These are phyloP conservation scores for Alnus glutinosa DNA, from an alignment of 306 rosid genomes.

Conservation along the genomic window DNA sequence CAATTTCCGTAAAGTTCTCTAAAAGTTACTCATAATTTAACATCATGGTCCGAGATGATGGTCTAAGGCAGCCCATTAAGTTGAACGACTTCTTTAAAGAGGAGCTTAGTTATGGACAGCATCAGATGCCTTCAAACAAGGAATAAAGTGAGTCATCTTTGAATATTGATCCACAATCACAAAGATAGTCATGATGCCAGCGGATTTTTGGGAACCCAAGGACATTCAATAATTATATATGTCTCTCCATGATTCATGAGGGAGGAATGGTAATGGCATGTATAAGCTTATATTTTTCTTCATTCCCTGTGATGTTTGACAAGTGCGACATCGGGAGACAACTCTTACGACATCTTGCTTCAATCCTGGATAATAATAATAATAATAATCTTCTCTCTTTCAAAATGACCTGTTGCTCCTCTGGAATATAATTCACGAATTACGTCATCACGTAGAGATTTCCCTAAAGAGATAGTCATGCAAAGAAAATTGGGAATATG, in stretches of 20 bases:
- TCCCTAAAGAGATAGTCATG: background rate
- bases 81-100: background rate
- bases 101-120: background rate
- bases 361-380: background rate
- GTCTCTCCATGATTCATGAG: background rate
- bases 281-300: background rate
- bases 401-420: background rate
- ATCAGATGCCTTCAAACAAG: background rate
- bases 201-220: background rate
- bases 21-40: background rate
- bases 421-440: background rate
- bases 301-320: background rate
- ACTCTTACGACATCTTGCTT: background rate
- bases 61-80: background rate
- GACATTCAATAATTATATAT: background rate
- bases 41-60: background rate
- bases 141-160: conserved; percentile 14
- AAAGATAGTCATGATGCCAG: background rate
- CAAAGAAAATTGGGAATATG: background rate
- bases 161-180: background rate
- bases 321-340: background rate
- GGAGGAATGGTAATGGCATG: background rate
- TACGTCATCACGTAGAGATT: background rate
- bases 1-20: background rate
- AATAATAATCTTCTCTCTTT: background rate